Evolutionary conservation across 116 monocot species (phyloP).

Genomic region (Zostera marina): DNA sequence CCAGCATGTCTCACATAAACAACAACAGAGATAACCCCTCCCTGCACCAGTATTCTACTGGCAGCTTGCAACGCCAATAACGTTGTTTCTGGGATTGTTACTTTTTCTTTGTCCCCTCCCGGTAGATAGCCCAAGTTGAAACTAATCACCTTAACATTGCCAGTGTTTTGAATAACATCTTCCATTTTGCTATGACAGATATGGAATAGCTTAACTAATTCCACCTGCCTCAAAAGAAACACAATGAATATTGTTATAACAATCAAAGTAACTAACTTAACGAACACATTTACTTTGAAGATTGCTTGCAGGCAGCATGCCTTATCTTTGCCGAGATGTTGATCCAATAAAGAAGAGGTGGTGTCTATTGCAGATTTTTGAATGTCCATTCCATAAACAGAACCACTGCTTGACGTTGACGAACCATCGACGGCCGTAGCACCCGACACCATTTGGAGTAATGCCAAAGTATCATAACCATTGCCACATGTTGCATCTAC

Average conservation of each 20-base stretch:
- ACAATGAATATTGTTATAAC: background rate
- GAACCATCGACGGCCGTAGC: too few relatives aligned
- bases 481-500: slow-evolving; percentile 97
- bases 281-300: background rate
- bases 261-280: background rate
- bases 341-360: slow-evolving; percentile 44
- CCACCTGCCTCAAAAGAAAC: slow-evolving; percentile 12
- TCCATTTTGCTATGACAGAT: slow-evolving; percentile 93
- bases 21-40: slow-evolving; percentile 71
- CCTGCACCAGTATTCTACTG: slow-evolving; percentile 33
- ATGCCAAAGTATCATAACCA: slow-evolving; percentile 80
- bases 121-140: slow-evolving; percentile 96
- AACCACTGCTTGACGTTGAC: slow-evolving; percentile 34
- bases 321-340: slow-evolving; percentile 24
- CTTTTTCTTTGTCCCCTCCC: slow-evolving; percentile 65
- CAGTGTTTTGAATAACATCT: slow-evolving; percentile 37
- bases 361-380: slow-evolving; percentile 56
- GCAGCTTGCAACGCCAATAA: slow-evolving; percentile 60
- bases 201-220: slow-evolving; percentile 41
- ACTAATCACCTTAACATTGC: slow-evolving; percentile 52
- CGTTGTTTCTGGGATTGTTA: slow-evolving; percentile 55
- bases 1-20: slow-evolving; percentile 90
- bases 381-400: slow-evolving; percentile 88
- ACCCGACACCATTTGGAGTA: slow-evolving; percentile 49
- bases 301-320: slow-evolving; percentile 8